Evolutionary conservation across 345 rosid genomes (phyloP).

Genomic region (Arabidopsis suecica): DNA sequence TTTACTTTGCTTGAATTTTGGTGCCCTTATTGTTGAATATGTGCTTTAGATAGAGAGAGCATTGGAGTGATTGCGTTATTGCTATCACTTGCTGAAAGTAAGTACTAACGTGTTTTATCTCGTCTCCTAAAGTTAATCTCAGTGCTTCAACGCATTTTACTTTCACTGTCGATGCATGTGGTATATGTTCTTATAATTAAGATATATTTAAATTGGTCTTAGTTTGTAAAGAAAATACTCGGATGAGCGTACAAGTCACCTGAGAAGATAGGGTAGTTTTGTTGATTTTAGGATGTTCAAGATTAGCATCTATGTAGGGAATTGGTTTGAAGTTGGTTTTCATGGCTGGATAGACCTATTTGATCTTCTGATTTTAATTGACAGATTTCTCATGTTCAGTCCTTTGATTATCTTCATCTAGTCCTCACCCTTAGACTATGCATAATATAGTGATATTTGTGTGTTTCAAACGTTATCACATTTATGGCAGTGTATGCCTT

Average conservation of each 20-base stretch:
- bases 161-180: conserved; percentile 1
- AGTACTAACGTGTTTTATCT: not conserved
- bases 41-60: conserved; percentile 13
- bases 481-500: conserved; percentile 21
- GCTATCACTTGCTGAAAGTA: conserved; percentile 6
- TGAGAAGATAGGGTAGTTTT: conserved; percentile 13
- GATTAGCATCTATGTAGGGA: conserved; percentile 9
- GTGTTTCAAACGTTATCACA: conserved; percentile 12
- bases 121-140: not conserved
- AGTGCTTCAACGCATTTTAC: not conserved
- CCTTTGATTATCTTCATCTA: conserved; percentile 15
- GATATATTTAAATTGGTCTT: not conserved
- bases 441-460: not conserved
- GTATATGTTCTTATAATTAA: conserved; percentile 8
- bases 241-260: conserved; percentile 15
- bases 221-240: not conserved
- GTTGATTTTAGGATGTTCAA: conserved; percentile 9
- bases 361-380: not conserved
- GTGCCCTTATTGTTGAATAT: not conserved
- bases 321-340: conserved; percentile 5
- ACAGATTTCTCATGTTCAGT: conserved; percentile 11
- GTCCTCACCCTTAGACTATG: conserved; percentile 23
- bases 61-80: conserved; percentile 6
- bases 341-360: conserved; percentile 4
- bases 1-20: not conserved